phyloP scores from a whole-genome alignment of 176 grass and related monocot species.

The Hsuehochloa calcarea region DNA sequence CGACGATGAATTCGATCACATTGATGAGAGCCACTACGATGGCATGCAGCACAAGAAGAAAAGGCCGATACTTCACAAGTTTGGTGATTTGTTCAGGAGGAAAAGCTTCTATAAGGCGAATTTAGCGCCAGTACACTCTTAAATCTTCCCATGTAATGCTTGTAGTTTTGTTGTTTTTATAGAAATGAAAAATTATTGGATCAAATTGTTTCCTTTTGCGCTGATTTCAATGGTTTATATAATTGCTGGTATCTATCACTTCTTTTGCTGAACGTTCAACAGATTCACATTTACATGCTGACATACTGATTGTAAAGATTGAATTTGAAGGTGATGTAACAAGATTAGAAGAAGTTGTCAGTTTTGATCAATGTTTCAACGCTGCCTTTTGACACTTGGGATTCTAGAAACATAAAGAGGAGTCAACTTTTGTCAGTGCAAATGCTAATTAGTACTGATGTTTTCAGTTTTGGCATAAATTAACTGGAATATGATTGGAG shows the following conservation, averaged over 20 bases:
- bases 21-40: slow-evolving; percentile 45
- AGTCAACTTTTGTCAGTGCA: slow-evolving; percentile 20
- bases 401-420: slow-evolving; percentile 17
- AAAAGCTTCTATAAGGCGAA: slow-evolving; percentile 59
- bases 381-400: not conserved
- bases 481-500: not conserved
- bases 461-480: not conserved
- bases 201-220: not conserved
- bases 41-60: slow-evolving; percentile 57
- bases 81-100: slow-evolving; percentile 69
- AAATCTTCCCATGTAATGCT: not conserved
- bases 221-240: not conserved
- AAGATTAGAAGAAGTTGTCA: not conserved
- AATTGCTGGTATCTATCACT: not conserved
- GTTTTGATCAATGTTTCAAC: not conserved
- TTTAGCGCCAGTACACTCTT: slow-evolving; percentile 33
- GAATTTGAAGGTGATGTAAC: not conserved
- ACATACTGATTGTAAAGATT: not conserved
- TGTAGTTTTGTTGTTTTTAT: slow-evolving; percentile 27
- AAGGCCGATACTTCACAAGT: slow-evolving; percentile 57
- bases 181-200: slow-evolving; percentile 14
- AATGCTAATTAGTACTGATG: not conserved
- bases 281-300: not conserved
- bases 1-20: slow-evolving; percentile 67
- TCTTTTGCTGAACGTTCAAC: not conserved